These are phyloP conservation scores for Chrysanthemum makinoi DNA, from an alignment of 129 eudicot genomes.

Conservation along the genomic window DNA sequence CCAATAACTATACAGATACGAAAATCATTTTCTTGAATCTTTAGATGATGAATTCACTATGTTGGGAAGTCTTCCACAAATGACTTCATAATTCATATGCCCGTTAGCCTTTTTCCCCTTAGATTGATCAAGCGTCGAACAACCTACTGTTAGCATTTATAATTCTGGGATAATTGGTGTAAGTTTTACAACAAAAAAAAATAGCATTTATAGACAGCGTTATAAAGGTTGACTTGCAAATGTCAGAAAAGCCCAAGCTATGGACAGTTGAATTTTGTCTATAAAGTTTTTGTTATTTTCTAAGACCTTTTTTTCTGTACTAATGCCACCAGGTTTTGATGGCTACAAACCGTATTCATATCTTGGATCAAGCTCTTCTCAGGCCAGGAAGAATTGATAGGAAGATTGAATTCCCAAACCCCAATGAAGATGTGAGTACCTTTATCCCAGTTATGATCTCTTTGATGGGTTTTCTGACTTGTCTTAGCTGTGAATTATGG, in stretches of 20 bases:
- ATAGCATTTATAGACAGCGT: not conserved
- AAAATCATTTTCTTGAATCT: too few species aligned
- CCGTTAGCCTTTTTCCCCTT: not conserved
- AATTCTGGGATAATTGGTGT: too few species aligned
- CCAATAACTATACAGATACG: not conserved
- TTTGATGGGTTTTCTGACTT: not conserved
- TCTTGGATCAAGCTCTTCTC: constrained; percentile 33
- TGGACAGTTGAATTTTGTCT: too few species aligned
- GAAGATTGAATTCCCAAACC: constrained; percentile 33
- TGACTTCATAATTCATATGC: not conserved
- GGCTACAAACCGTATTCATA: constrained; percentile 33
- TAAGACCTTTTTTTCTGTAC: too few species aligned
- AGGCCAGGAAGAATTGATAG: constrained; percentile 38
- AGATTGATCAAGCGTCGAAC: not conserved
- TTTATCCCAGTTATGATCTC: not conserved
- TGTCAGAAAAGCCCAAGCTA: too few species aligned
- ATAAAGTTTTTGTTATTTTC: too few species aligned
- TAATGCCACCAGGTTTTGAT: constrained; percentile 20
- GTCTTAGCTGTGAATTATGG: too few species aligned
- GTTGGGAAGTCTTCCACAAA: not conserved
- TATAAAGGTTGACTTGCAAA: not conserved
- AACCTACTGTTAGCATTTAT: too few species aligned
- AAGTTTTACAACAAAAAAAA: too few species aligned
- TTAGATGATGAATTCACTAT: too few species aligned
- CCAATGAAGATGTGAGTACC: constrained; percentile 27